These are phyloP conservation scores for Arthrobotrys iridis DNA, from an alignment of 2,329 filamentous ascomycete genomes.

Conservation along the genomic window DNA sequence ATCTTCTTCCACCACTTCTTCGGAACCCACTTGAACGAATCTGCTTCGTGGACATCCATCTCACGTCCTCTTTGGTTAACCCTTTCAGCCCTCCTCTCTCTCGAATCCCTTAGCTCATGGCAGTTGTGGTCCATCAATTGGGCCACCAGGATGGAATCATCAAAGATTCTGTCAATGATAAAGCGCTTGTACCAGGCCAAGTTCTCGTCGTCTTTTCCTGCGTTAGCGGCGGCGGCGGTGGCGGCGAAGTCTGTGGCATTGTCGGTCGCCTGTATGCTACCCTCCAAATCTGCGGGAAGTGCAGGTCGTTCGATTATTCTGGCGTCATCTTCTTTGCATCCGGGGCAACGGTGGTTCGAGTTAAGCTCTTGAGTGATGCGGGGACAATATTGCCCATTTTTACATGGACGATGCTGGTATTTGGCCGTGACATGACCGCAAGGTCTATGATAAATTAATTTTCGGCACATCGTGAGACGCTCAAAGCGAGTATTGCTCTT, in stretches of 20 bases:
- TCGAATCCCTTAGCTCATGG: background rate
- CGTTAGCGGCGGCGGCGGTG: background rate
- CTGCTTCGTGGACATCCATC: background rate
- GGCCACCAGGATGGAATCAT: background rate
- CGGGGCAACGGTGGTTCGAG: background rate
- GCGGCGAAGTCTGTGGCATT: background rate
- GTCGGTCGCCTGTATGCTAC: background rate
- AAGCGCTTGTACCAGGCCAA: background rate
- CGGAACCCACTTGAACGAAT: constrained; percentile 14
- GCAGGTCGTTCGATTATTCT: background rate
- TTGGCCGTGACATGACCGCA: background rate
- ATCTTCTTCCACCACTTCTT: constrained; percentile 9
- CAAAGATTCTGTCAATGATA: background rate
- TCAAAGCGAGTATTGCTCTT: no score
- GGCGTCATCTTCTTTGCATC: background rate
- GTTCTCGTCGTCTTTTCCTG: background rate
- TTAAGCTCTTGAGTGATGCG: background rate
- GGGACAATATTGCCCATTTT: background rate
- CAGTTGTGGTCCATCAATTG: background rate
- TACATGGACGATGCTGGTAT: background rate
- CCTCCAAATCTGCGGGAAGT: no score
- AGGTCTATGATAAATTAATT: background rate
- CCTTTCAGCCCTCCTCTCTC: background rate
- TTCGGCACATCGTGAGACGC: background rate
- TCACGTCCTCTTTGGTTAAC: background rate